These are phyloP conservation scores for Amylocystis lapponica DNA, from an alignment of 768 basidiomycete species.

Conservation along the genomic window DNA sequence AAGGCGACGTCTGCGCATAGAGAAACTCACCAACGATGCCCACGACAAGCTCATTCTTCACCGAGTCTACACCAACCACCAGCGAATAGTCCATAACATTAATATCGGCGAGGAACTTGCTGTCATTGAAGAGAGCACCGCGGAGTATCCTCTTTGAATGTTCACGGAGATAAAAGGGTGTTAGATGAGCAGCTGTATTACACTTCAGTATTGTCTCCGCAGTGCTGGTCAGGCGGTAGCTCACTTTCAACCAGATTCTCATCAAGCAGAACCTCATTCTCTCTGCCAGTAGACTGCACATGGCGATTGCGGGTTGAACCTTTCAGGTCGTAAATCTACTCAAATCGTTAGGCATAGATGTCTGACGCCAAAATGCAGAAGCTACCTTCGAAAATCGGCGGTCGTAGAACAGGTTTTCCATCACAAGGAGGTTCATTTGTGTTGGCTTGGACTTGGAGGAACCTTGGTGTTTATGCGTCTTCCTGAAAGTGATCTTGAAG, in stretches of 20 bases:
- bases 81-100: constrained; percentile 99
- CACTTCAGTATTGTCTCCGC: no score
- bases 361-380: neutral
- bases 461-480: constrained; percentile 64
- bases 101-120: constrained; percentile 87
- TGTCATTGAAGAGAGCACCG: constrained; percentile 90
- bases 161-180: constrained; percentile 93
- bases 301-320: constrained; percentile 93
- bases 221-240: constrained; percentile 3
- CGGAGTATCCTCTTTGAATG: constrained; percentile 91
- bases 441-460: constrained; percentile 68
- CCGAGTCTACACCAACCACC: constrained; percentile 90
- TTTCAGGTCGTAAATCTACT: constrained; percentile 92
- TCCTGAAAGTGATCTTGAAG: constrained; percentile 88
- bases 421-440: constrained; percentile 93
- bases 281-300: constrained; percentile 83
- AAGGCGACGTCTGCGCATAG: no score
- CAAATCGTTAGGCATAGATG: neutral
- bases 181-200: constrained; percentile 66
- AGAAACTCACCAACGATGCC: constrained; percentile 88
- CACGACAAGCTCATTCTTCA: constrained; percentile 85
- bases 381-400: constrained; percentile 82
- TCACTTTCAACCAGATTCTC: constrained; percentile 92
- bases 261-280: constrained; percentile 94
- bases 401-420: constrained; percentile 97